These are phyloP conservation scores for Candida coquimbonensis DNA, from an alignment of 805 yeast genomes.

Conservation along the genomic window DNA sequence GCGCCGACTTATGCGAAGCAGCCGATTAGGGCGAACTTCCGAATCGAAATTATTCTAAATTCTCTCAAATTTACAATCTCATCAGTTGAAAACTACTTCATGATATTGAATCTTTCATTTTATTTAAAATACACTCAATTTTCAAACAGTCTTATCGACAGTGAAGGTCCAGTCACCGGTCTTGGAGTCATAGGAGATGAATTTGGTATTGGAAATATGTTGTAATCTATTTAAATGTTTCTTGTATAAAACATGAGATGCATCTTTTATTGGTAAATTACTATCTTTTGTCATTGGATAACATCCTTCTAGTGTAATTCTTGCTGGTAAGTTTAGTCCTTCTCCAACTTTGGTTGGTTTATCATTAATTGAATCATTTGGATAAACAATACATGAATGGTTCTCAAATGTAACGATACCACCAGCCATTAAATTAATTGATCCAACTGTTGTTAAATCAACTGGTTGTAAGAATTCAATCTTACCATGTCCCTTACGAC, in stretches of 20 bases:
- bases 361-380: constrained; percentile 44
- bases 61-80: too few species aligned
- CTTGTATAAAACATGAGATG: constrained; percentile 62
- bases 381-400: constrained; percentile 63
- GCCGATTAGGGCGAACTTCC: constrained; percentile 6
- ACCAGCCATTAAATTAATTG: constrained; percentile 58
- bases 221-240: constrained; percentile 66
- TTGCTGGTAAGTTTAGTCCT: constrained; percentile 75
- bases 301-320: constrained; percentile 69
- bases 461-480: constrained; percentile 76
- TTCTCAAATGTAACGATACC: constrained; percentile 53
- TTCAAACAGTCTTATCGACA: constrained; percentile 28
- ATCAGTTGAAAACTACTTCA: too few species aligned
- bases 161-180: constrained; percentile 68
- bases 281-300: constrained; percentile 73
- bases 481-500: constrained; percentile 66
- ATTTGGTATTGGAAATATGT: constrained; percentile 49
- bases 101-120: too few species aligned
- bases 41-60: not conserved
- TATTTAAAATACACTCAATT: too few species aligned
- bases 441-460: constrained; percentile 64
- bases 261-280: constrained; percentile 67
- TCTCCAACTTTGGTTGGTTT: constrained; percentile 56
- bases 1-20: not conserved
- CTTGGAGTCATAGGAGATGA: constrained; percentile 69